Evolutionary conservation across 495 filamentous ascomycete genomes (phyloP).

Genomic region (Lasiosphaeria miniovina): DNA sequence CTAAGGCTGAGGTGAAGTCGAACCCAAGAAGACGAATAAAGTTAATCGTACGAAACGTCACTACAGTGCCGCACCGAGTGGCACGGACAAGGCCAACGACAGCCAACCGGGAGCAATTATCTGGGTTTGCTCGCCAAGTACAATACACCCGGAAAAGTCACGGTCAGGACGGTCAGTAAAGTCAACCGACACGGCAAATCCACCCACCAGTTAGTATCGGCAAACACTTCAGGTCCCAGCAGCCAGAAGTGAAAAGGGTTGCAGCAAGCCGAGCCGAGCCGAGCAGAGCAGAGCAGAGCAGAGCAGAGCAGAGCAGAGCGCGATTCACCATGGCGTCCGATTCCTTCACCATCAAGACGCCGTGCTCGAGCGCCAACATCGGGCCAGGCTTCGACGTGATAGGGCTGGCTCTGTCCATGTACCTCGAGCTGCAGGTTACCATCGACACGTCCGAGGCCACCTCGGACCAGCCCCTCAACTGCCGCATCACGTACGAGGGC

Average conservation of each 20-base stretch:
- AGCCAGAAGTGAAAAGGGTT: no score
- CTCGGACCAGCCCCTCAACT: conserved; percentile 71
- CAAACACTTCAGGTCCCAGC: not conserved
- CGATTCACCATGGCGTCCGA: conserved; percentile 30
- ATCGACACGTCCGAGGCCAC: conserved; percentile 52
- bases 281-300: not conserved
- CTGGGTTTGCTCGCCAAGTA: no score
- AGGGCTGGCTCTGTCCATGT: conserved; percentile 86
- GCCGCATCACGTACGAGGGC: conserved; percentile 84
- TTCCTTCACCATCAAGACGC: conserved; percentile 61
- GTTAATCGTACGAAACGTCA: no score
- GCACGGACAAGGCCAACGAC: no score
- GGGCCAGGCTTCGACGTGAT: conserved; percentile 97
- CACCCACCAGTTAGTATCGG: not conserved
- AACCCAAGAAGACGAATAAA: conserved; percentile 1
- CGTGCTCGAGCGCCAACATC: conserved; percentile 94
- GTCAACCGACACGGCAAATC: not conserved
- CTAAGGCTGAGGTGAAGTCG: not conserved
- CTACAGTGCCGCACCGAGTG: no score
- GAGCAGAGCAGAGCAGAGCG: not conserved
- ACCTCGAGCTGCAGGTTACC: conserved; percentile 78
- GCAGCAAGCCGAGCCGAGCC: no score
- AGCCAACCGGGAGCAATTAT: no score
- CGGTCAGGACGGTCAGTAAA: not conserved
- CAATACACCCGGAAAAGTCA: no score